Percentiles rank a stretch among this genome's conserved stretches.
phyloP scores from a whole-genome alignment of 2,329 filamentous ascomycete species.

The Beauveria bassiana region DNA sequence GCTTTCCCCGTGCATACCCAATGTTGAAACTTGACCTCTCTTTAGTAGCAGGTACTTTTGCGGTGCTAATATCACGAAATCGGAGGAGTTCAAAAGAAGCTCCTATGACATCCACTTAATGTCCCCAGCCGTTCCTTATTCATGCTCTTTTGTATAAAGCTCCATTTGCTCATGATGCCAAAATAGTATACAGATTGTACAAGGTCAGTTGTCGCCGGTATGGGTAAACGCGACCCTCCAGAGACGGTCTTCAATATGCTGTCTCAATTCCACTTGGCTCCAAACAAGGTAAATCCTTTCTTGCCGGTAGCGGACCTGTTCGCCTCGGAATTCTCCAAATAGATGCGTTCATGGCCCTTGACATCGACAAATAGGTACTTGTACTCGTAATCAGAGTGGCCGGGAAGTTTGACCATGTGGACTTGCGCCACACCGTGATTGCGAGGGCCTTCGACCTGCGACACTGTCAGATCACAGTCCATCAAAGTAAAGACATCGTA shows the following conservation, averaged over 20 bases:
- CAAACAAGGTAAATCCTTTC: slow-evolving; percentile 50
- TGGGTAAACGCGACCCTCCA: not conserved
- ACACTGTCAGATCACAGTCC: slow-evolving; percentile 9
- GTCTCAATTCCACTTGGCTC: slow-evolving; percentile 45
- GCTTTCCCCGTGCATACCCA: too few species aligned
- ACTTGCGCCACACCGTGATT: slow-evolving; percentile 67
- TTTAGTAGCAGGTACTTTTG: too few species aligned
- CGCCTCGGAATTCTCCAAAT: slow-evolving; percentile 54
- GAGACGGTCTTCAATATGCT: not conserved
- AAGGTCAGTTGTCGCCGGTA: not conserved
- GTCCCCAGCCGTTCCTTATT: too few species aligned
- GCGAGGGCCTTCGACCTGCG: slow-evolving; percentile 65
- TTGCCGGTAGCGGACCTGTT: slow-evolving; percentile 23
- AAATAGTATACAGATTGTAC: slow-evolving; percentile 10
- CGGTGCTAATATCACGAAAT: too few species aligned
- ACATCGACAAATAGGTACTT: slow-evolving; percentile 75
- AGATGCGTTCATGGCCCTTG: slow-evolving; percentile 58
- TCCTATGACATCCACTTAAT: not conserved
- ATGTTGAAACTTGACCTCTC: too few species aligned
- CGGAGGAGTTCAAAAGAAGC: not conserved
- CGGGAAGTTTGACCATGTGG: slow-evolving; percentile 65
- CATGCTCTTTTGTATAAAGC: not conserved
- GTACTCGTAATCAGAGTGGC: slow-evolving; percentile 65
- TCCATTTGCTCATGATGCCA: not conserved
- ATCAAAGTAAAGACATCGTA: not conserved